Percentiles rank a stretch among this genome's conserved stretches.
These are phyloP conservation scores for Suillus ampliporus DNA, from an alignment of 768 basidiomycete genomes.

Conservation along the genomic window DNA sequence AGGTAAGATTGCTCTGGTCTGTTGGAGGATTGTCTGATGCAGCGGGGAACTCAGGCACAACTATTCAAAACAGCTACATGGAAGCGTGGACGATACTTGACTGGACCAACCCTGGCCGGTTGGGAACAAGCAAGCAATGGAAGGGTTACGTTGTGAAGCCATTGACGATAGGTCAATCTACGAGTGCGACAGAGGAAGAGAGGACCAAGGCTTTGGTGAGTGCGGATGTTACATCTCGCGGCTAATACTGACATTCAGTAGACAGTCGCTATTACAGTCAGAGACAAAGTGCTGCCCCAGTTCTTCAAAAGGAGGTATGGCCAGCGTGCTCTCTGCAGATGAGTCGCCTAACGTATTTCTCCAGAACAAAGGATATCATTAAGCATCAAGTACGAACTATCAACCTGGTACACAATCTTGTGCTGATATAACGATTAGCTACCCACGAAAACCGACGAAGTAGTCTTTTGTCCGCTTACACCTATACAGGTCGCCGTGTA, in stretches of 20 bases:
- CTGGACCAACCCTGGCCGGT: slow-evolving; percentile 84
- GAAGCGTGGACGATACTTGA: slow-evolving; percentile 94
- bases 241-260: slow-evolving; percentile 28
- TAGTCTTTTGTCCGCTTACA: slow-evolving; percentile 93
- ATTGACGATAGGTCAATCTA: slow-evolving; percentile 69
- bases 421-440: slow-evolving; percentile 50
- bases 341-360: neutral
- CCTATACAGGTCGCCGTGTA: slow-evolving; percentile 73
- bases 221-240: neutral
- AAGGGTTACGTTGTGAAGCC: slow-evolving; percentile 71
- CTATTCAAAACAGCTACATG: slow-evolving; percentile 86
- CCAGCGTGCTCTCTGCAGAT: neutral
- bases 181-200: slow-evolving; percentile 66
- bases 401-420: neutral
- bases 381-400: slow-evolving; percentile 57
- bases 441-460: slow-evolving; percentile 86
- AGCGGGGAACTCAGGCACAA: slow-evolving; percentile 34
- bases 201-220: slow-evolving; percentile 57
- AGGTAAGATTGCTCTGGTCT: slow-evolving; percentile 39
- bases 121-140: slow-evolving; percentile 83
- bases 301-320: slow-evolving; percentile 83
- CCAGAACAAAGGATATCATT: slow-evolving; percentile 78
- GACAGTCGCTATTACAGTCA: slow-evolving; percentile 66
- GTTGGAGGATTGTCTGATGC: slow-evolving; percentile 14
- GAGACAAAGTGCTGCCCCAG: slow-evolving; percentile 71